Conservation (phyloP, 1,284 basidiomycete species). For the Peniophora sp. region DNA sequence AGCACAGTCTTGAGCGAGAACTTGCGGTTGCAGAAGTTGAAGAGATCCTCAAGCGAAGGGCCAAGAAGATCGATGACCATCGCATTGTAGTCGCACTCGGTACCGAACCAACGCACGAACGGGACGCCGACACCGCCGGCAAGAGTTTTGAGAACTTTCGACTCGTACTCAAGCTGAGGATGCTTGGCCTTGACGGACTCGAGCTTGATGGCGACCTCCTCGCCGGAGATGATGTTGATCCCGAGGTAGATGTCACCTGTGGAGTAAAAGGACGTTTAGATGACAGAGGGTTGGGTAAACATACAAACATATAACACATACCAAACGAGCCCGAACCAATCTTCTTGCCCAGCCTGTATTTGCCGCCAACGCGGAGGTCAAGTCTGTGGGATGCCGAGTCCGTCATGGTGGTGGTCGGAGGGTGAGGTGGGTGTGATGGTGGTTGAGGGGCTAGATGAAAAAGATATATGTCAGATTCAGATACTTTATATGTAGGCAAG, state of each 20-base stretch:
- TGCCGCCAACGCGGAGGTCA: conserved; percentile 95
- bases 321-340: conserved; percentile 99
- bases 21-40: conserved; percentile 99
- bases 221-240: conserved; percentile 99
- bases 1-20: conserved; percentile 97
- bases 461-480: no score
- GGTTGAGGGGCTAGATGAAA: conserved; percentile 5
- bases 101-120: conserved; percentile 97
- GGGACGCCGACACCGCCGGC: conserved; percentile 98
- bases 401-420: conserved; percentile 39
- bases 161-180: conserved; percentile 99
- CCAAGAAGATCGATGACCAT: conserved; percentile 99
- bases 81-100: conserved; percentile 99
- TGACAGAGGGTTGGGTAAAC: conserved; percentile 6
- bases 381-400: conserved; percentile 67
- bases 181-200: conserved; percentile 99
- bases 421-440: background rate
- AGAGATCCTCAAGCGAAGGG: conserved; percentile 95
- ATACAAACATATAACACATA: conserved; percentile 33
- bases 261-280: background rate
- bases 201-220: conserved; percentile 99
- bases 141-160: conserved; percentile 94
- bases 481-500: no score
- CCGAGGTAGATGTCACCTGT: conserved; percentile 98
- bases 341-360: conserved; percentile 99